phyloP scores from a whole-genome alignment of 73 alveolate species.

The Stentor roeselii region DNA sequence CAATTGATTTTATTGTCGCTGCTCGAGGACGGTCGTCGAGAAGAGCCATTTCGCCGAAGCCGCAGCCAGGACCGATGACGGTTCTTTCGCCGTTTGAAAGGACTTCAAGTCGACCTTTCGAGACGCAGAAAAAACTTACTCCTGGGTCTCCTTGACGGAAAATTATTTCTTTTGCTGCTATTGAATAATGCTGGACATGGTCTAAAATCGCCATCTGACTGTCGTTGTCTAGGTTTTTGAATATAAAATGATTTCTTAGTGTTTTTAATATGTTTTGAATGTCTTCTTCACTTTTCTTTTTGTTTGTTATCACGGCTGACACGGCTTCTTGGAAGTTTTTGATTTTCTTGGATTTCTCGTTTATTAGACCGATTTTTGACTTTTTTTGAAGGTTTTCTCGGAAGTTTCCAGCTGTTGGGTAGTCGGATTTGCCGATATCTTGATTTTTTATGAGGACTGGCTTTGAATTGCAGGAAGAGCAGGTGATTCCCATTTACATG shows the following conservation, averaged over 20 bases:
- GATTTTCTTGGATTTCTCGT: background rate
- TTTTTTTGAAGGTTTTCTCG: background rate
- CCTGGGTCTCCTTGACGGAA: conserved; percentile 22
- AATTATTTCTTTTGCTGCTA: conserved; percentile 4
- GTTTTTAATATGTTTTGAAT: conserved; percentile 14
- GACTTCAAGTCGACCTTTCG: conserved; percentile 26
- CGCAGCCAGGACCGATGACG: conserved; percentile 56
- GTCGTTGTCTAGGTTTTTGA: conserved; percentile 14
- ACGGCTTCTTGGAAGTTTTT: conserved; percentile 21
- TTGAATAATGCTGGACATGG: conserved; percentile 5
- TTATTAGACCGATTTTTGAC: background rate
- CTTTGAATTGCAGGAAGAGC: too few species aligned
- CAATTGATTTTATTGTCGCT: conserved; percentile 76
- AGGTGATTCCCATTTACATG: too few species aligned
- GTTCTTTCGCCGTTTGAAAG: background rate
- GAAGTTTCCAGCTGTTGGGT: background rate
- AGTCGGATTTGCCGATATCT: too few species aligned
- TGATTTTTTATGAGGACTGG: too few species aligned
- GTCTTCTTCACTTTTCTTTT: conserved; percentile 24
- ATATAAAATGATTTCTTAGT: conserved; percentile 5
- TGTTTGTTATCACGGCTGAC: conserved; percentile 1
- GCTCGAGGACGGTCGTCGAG: conserved; percentile 88
- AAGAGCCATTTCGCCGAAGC: conserved; percentile 95
- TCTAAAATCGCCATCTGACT: background rate
- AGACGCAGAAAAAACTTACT: background rate